Base-by-base conservation (phyloP, 2,329 filamentous ascomycete species). In the Beauveria scarabaeidicola region DNA sequence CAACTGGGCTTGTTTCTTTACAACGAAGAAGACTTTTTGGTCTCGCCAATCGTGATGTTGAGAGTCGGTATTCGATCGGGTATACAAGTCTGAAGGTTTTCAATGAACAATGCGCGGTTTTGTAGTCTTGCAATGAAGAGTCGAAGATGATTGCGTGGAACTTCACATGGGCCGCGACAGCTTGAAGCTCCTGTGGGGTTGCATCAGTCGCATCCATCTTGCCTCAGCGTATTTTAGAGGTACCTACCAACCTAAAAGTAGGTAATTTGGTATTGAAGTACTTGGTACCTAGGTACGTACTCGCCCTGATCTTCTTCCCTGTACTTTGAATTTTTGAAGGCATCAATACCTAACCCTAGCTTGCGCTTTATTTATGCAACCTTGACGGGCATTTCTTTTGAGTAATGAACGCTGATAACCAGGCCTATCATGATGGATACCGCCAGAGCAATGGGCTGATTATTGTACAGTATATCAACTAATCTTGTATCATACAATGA, bases 151-250 rank as follows among this genome's bases (percentile, higher is more conserved):
- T n/a, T 38, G 29, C 27, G 27, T 13, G 21, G n/a, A 19, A 43
- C 58, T 23, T 60, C 43, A 54, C 50, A 59, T 59, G 29, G 41
- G 46, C 21, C 23, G 23, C 32, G 41, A 29, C 51, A 60, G 58
- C 58, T 58, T 52, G 46, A 52, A 58, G 55, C 55, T 60, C 40
- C 15, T 60, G 58, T 60, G 58, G 58, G 51, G 58, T 59, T 40
- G 58, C 15, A 50, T 29, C 52, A 53, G 52, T 38, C 52, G 38
- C 52, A 50, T 44, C 47, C 36, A 23, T 44, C 43, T 11, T 55
- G 43, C 43, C 21, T 32, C 32, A 40, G 19, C 50, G 15, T 50
- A 50, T 15, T 15, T 10, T n/a, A 7, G 13, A n/a, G 23, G 19
- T n/a, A 41, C 38, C 17, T 32, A 32, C 11, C 1, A 23, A 15